Base-by-base conservation (phyloP, 176 grass and related monocot species). In the Zoysia japonica region DNA sequence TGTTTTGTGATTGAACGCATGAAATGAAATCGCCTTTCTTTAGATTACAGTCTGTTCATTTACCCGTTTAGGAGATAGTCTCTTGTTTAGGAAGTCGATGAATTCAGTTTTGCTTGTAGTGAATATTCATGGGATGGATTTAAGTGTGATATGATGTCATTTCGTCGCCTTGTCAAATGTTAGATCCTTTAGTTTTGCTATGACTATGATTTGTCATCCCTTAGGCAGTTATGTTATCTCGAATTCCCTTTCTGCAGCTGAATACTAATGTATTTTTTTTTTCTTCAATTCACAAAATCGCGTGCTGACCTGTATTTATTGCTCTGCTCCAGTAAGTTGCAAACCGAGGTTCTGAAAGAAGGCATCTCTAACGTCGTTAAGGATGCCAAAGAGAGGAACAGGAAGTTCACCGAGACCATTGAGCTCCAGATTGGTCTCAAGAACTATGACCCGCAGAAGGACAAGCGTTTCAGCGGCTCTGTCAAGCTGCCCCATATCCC, bases 391-490 rank as follows among this genome's bases (percentile, higher is more conserved):
- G 89, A 93, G 38, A 94, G 86, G 71, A 94, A 90, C 16, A 75
- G 86, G 75, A 94, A 94, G 50, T 94, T 94, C 92, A 88, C 67
- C 0, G 89, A 94, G 86, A 94, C 92, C 0, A 19, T 94, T 45
- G 92, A 94, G 71, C 88, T 94, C 62, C 89, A 94, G 86, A 94
- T 94, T 69, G 88, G 88, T 47, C 72, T 94, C n/a, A 94, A 94
- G 88, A 94, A 94, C 83, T 94, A 94, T 44, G 91, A 94, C 57
- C 91, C 88, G 0, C 91, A 94, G 63, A 94, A 94, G 71, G 91
- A 94, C 79, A 94, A 94, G 76, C 91, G 88, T 74, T 94, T 94
- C 74, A 91, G 88, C 17, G 91, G 91, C 49, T 88, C 91, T 5
- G 91, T 90, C 17, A 94, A 91, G 83, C 86, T 94, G 57, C 88